These are phyloP conservation scores for Sporopachydermia cereana DNA, from an alignment of 1,139 yeast species.

Conservation along the genomic window DNA sequence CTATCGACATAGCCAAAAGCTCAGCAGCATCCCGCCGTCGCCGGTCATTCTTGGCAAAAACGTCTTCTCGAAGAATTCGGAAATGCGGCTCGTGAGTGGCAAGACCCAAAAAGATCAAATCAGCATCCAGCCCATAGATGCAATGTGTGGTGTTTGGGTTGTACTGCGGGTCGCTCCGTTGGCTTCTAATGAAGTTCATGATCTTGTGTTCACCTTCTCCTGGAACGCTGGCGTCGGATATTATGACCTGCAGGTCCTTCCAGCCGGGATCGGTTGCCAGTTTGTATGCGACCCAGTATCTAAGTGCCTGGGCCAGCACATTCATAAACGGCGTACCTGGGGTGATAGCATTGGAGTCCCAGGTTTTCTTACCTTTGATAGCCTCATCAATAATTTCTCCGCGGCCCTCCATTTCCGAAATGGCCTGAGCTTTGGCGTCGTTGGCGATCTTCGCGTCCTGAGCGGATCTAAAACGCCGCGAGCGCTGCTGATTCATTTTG, in stretches of 20 bases:
- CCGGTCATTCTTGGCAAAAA: conserved; percentile 62
- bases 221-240: conserved; percentile 97
- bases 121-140: conserved; percentile 96
- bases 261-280: conserved; percentile 84
- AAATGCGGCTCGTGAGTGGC: conserved; percentile 98
- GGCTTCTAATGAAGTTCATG: conserved; percentile 84
- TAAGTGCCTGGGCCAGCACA: conserved; percentile 66
- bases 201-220: conserved; percentile 99
- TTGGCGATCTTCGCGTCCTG: conserved; percentile 61
- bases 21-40: conserved; percentile 26
- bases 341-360: conserved; percentile 91
- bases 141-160: conserved; percentile 88
- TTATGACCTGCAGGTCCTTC: conserved; percentile 72
- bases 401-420: conserved; percentile 34
- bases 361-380: conserved; percentile 36
- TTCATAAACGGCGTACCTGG: conserved; percentile 99
- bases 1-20: conserved; percentile 15
- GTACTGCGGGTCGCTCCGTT: conserved; percentile 62
- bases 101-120: conserved; percentile 90
- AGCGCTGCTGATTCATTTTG: conserved; percentile 97
- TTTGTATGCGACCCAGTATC: conserved; percentile 87
- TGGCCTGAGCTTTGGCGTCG: conserved; percentile 27
- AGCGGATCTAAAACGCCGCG: conserved; percentile 93
- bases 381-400: conserved; percentile 32
- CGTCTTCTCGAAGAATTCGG: conserved; percentile 88